phyloP scores from a whole-genome alignment of 2,329 filamentous ascomycete genomes.

The Chaetothyriales sp. region DNA sequence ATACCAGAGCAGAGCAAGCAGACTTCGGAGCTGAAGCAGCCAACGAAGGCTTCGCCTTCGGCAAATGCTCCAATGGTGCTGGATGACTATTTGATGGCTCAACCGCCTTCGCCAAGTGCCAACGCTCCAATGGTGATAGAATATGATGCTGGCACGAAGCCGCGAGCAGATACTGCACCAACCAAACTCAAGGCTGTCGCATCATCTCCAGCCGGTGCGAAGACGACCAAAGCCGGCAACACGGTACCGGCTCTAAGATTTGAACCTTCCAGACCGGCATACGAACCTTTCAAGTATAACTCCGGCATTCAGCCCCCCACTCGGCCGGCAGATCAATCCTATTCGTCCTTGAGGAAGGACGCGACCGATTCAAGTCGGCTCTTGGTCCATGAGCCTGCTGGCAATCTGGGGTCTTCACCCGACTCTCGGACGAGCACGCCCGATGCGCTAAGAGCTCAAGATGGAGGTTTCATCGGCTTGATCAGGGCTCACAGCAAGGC shows the following conservation, averaged over 20 bases:
- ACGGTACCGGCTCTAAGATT: conserved; percentile 14
- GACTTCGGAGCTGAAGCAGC: neutral
- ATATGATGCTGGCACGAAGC: neutral
- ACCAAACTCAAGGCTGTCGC: neutral
- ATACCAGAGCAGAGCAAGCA: neutral
- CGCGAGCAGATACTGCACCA: neutral
- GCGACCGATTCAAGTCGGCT: conserved; percentile 31
- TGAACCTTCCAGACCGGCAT: conserved; percentile 28
- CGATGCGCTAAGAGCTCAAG: conserved; percentile 21
- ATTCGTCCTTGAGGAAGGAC: conserved; percentile 34
- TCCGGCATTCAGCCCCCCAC: conserved; percentile 30
- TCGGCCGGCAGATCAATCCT: conserved; percentile 33
- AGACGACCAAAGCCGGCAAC: conserved; percentile 3
- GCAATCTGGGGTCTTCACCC: conserved; percentile 11
- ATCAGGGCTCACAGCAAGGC: conserved; percentile 32
- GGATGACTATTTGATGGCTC: conserved; percentile 14
- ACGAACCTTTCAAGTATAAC: conserved; percentile 33
- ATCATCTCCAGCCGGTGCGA: neutral
- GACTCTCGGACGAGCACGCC: conserved; percentile 12
- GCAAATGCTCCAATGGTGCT: conserved; percentile 18
- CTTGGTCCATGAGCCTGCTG: conserved; percentile 23
- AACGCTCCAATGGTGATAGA: conserved; percentile 10
- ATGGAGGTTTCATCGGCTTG: conserved; percentile 35
- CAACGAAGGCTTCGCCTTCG: conserved; percentile 9
- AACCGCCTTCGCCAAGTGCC: conserved; percentile 13